These are phyloP conservation scores for Panicum hallii DNA, from an alignment of 202 grass and related monocot species.

Conservation along the genomic window DNA sequence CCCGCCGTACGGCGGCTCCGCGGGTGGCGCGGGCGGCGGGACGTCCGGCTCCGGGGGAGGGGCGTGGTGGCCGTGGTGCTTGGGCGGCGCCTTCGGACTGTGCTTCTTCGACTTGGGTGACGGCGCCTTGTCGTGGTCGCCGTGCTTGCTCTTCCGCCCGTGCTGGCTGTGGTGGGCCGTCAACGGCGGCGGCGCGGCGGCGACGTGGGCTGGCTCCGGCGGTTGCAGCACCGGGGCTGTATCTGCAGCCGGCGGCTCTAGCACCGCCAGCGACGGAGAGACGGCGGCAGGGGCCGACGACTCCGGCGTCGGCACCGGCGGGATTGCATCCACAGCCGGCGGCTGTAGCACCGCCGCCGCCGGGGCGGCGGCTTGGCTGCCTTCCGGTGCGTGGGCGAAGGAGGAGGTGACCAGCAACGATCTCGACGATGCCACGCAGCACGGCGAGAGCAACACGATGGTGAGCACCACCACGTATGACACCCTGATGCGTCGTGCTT, in stretches of 20 bases:
- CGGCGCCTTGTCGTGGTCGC: slow-evolving; percentile 19
- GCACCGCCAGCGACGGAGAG: background rate
- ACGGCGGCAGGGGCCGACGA: background rate
- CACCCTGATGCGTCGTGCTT: background rate
- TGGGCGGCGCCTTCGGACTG: slow-evolving; percentile 45
- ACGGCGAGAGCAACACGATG: slow-evolving; percentile 18
- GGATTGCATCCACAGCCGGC: background rate
- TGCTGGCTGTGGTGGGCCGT: background rate
- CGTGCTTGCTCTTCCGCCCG: slow-evolving; percentile 20
- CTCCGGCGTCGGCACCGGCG: background rate
- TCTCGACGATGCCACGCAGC: slow-evolving; percentile 25
- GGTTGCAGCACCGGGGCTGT: background rate
- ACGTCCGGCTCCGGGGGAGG: slow-evolving; percentile 19
- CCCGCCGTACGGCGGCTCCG: slow-evolving; percentile 5
- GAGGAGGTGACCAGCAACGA: slow-evolving; percentile 1
- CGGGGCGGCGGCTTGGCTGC: background rate
- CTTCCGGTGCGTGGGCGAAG: slow-evolving; percentile 12
- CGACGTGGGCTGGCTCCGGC: background rate
- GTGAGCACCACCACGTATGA: slow-evolving; percentile 22
- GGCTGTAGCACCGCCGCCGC: background rate
- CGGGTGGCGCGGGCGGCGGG: slow-evolving; percentile 24
- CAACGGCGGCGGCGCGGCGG: background rate
- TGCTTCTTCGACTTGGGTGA: slow-evolving; percentile 12
- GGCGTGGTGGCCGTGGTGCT: slow-evolving; percentile 43
- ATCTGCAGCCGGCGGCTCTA: background rate